phyloP scores from a whole-genome alignment of 345 rosid genomes.

The Populus simonii region DNA sequence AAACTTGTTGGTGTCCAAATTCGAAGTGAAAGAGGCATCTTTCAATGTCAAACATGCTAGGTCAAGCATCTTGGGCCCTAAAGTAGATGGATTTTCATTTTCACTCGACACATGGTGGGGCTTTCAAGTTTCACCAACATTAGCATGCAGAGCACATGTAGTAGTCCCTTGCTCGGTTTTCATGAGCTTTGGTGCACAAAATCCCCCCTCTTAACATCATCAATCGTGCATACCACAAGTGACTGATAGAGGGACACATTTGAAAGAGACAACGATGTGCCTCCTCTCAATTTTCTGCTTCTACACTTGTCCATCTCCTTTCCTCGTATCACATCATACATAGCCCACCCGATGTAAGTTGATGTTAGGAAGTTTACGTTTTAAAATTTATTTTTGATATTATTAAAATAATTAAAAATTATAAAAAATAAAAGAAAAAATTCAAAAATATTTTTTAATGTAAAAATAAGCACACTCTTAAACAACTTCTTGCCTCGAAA shows the following conservation, averaged over 20 bases:
- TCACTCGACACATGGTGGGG: background rate
- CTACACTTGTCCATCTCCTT: constrained; percentile 20
- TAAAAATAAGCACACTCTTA: no score
- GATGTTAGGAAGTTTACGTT: no score
- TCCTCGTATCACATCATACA: constrained; percentile 8
- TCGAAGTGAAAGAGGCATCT: background rate
- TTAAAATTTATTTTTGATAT: no score
- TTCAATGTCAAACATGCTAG: background rate
- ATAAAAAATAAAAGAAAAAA: no score
- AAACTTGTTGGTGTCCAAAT: background rate
- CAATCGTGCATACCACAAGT: constrained; percentile 13
- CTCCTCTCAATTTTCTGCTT: constrained; percentile 23
- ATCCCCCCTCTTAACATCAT: background rate
- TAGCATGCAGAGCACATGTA: background rate
- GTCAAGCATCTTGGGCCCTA: background rate
- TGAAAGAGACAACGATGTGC: constrained; percentile 15
- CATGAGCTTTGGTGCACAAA: background rate
- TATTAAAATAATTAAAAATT: no score
- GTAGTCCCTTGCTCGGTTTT: background rate
- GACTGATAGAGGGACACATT: constrained; percentile 2
- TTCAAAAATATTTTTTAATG: no score
- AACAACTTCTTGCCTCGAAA: background rate
- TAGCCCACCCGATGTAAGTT: no score
- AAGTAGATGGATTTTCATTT: background rate
- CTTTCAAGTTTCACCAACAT: background rate